Evolutionary conservation across 2,329 filamentous ascomycete species (phyloP).

Genomic region (Cytospora leucostoma): DNA sequence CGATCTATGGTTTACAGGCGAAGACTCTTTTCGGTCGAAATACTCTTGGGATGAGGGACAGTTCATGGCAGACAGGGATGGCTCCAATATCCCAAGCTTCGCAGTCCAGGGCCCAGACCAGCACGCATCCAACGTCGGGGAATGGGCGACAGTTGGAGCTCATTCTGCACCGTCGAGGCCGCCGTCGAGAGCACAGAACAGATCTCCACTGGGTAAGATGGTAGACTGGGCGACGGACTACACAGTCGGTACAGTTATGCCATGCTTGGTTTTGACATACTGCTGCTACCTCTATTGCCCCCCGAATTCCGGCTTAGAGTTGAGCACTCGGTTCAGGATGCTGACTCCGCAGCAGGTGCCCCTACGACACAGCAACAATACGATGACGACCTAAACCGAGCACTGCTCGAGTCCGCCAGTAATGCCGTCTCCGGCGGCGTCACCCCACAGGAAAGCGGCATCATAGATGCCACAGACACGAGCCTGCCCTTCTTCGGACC

Average conservation of each 20-base stretch:
- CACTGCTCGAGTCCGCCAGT: constrained; percentile 52
- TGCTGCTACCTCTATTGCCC: background rate
- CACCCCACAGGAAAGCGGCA: constrained; percentile 52
- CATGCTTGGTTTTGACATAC: constrained; percentile 20
- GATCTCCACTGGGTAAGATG: constrained; percentile 57
- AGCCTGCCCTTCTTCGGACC: constrained; percentile 58
- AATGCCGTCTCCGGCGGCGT: constrained; percentile 51
- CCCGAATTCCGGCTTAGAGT: constrained; percentile 23
- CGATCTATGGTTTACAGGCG: constrained; percentile 54
- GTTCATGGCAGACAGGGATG: constrained; percentile 23
- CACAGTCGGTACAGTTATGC: constrained; percentile 42
- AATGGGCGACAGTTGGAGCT: constrained; percentile 34
- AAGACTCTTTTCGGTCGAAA: constrained; percentile 37
- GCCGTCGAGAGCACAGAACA: constrained; percentile 60
- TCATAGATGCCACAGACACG: constrained; percentile 42
- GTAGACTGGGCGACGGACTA: constrained; percentile 49
- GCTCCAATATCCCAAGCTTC: constrained; percentile 23
- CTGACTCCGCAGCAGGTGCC: constrained; percentile 26
- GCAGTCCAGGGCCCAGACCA: constrained; percentile 25
- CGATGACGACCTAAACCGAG: constrained; percentile 58
- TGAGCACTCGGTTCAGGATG: constrained; percentile 15
- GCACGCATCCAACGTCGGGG: constrained; percentile 12
- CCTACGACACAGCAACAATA: constrained; percentile 45
- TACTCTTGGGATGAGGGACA: constrained; percentile 24
- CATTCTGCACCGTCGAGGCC: constrained; percentile 59